Base-by-base conservation (phyloP, 2,329 filamentous ascomycete species). In the Arachnopeziza araneosa region DNA sequence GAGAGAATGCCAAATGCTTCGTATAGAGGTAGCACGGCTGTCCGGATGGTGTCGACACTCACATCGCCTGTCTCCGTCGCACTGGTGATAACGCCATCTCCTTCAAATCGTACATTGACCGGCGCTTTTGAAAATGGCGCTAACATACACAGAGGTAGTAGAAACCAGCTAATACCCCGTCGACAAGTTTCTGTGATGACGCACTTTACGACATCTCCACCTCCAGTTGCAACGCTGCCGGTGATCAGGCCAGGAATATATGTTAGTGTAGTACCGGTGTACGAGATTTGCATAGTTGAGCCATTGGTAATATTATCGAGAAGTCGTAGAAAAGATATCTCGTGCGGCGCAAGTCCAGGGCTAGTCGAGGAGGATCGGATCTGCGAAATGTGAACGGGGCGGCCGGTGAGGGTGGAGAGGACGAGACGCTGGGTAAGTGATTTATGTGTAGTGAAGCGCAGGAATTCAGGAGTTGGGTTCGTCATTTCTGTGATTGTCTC, bases 291-390 rank as follows among this genome's bases (percentile, higher is more conserved):
- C 77, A 98, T 91, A 59, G 89, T 87, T 60, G 90, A 90, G 76
- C 95, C 95, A 80, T 99, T 99, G 71, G 95, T 99, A 69, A 99
- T 83, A 67, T 91, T 84, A 75, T 98, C 95, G 71, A 99, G 87
- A 21, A 99, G 89, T 60, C 95, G 93, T 32, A 99, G 83, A 75
- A 99, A 93, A 53, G 95, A 98, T 70, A 98, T 87, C 77, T 99
- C 95, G 78, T 96, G 89, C 54, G 91, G 88, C 57, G 91, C 88
- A 58, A 99, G 89, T 70, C 95, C 95, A 1, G 95, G 93, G 69
- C 89, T 87, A 50, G 91, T 93, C 50, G 91, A 96, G 19, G 88
- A 85, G 66, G 90, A 86, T 70, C 95, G 91, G 77, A 99, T 98
- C 75, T 95, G 89, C 57, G 93, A 95, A 73, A 99, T 93, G 76